Evolutionary conservation across 495 filamentous ascomycete genomes (phyloP), one percentile per base, ranked within the genome.

Genomic region (Oidiodendron maius): DNA sequence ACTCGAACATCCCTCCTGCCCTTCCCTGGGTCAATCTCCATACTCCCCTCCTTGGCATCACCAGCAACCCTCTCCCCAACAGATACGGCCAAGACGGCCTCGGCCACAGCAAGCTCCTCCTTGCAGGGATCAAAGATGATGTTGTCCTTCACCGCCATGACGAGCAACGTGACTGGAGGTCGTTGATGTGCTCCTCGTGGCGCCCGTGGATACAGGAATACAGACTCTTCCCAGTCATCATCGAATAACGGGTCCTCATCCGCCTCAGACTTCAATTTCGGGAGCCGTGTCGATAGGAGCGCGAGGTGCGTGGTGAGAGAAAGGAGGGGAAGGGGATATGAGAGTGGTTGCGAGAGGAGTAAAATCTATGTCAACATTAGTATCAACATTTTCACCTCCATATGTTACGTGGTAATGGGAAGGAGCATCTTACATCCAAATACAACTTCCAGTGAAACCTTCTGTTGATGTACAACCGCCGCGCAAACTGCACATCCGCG

Each of bases 161-260:
- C 89, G 6, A 98, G 82, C 5, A 97, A 72, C 3, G 89, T 96
- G 47, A 98, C 74, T 1, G 93, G 91, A 16, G 94, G 89, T 17
- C 80, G 18, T 65, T 65, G 44, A 64, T 59, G 18, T 23, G 55
- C 17, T 22, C 24, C 21, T 21, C 21, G 5, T 18, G 47, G 40
- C 24, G 62, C 46, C 30, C 76, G 71, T 1, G 86, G 80, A 69
- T 91, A 99, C 17, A 99, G 72, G 42, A 82, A 79, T 32, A 79
- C 64, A 2, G 89, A 78, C 26, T 82, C 86, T 28, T 82, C 86
- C 94, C 94, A 99, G 67, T 99, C 93, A 69, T 99, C 94, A 71
- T 96, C 84, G 71, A 99, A 97, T 58, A 95, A 81, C 1, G 94
- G 94, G 59, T 99, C 94, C 68, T 99, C 93, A 61, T 95, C 90